Base-by-base conservation (phyloP, 179 eudicot species). In the Pouteria campechiana region DNA sequence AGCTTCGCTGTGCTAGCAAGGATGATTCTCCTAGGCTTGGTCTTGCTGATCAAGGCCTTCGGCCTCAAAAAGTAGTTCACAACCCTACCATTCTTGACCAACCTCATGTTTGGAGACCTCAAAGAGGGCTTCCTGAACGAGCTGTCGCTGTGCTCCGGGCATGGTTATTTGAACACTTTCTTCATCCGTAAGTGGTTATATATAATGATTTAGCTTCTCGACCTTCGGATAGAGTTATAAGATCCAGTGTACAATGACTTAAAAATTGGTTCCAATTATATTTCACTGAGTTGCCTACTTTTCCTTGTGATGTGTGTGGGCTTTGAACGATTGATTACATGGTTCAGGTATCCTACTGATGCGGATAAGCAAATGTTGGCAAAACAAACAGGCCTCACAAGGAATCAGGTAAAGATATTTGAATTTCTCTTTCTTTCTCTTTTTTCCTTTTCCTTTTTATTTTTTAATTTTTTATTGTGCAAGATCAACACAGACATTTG, bases 51-150 rank as follows among this genome's bases (percentile, higher is more conserved):
- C 37, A 27, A 47, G 14, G 67, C 17, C 24, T 59, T 52, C 53
- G 50, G 24, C 17, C 53, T 48, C 63, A 53, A 15, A 60, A 60
- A 46, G 29, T 50, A 17, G 25, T 45, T 43, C 67, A 68, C 1
- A 52, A 18, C 33, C 5, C 45, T 3, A 64, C 63, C 35, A 28
- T 55, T 14, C 46, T 57, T 29, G 77, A 73, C 4, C 61, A 60
- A 28, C 87, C 64, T 46, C 87, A 78, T 6, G 74, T 75, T 21
- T 74, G 87, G 87, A 60, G 87, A 4, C 87, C 87, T 17, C 87
- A 78, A 44, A 59, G 87, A 54, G 87, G 87, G 20, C 76, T 78
- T 13, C 87, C 87, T 3, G 81, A 78, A 50, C 76, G 78, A 28
- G 81, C 87, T 7, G 81, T 78, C 7, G 46, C 76, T 3, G 78